Evolutionary conservation across 768 basidiomycete genomes (phyloP), one percentile per base, ranked within the genome.

Genomic region (Boletus bicolor): DNA sequence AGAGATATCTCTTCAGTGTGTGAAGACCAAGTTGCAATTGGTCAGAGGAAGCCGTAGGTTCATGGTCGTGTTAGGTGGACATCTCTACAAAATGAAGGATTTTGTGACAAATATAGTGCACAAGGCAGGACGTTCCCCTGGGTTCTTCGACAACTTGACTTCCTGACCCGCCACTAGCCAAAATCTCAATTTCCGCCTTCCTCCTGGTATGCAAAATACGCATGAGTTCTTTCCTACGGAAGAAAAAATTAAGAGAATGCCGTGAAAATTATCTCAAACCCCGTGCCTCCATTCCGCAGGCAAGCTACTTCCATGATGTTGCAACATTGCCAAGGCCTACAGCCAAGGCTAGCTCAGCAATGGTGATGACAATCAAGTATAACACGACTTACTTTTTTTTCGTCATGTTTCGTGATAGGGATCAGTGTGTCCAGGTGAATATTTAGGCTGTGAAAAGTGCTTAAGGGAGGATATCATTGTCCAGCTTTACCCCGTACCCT

Each of bases 141-240:
- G 21, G 45, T 15, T 48, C 57, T 38, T 56, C 60, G 11, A 8
- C 17, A 5, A 12, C 42, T 24, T 49, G 59, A 44, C 34, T 35
- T 44, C 39, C 57, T 7, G 53, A 47, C 35, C 52, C 44, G 10
- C 51, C 46, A 7, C 54, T 51, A 11, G 68, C 34, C 59, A 91
- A 66, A 41, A 90, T 77, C 67, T 98, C 92, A 45, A 95, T 95
- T 72, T 98, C 96, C 4, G 95, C 95, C 72, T 98, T 98, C 44
- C 86, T 83, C n/a, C 90, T 82, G 5, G 73, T 76, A 65, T 89
- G 85, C 36, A 98, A 71, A 82, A 97, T 91, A 60, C 83, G 77
- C 68, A 78, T 78, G 3, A 98, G 82, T 64, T 96, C 93, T 60
- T 83, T 85, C 72, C 93, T 95, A 68, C 8, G 7, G 26, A 5